Evolutionary conservation across 192 early-diverging fungal genomes (phyloP).

Genomic region (Linnemannia elongata): DNA sequence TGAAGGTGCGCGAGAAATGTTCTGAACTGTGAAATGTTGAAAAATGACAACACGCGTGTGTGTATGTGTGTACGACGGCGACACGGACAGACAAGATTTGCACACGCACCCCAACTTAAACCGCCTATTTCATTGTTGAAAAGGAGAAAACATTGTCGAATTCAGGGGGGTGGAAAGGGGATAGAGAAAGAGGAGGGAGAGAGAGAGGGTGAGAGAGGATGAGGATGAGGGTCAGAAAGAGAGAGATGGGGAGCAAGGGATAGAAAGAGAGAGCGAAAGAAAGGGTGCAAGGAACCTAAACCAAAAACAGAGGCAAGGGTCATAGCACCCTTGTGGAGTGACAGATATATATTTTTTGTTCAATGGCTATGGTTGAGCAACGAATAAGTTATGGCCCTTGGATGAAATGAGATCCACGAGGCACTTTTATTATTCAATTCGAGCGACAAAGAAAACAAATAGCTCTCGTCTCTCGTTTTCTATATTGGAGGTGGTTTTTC

Average conservation of each 20-base stretch:
- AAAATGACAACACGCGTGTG: background rate
- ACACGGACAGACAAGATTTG: background rate
- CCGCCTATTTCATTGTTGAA: background rate
- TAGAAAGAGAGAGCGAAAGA: constrained; percentile 2
- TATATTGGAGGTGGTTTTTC: background rate
- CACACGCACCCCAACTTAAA: background rate
- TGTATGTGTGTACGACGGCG: background rate
- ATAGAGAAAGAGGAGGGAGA: background rate
- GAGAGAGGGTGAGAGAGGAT: background rate
- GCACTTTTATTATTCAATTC: background rate
- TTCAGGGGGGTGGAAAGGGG: background rate
- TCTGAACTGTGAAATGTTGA: background rate
- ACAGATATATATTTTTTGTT: background rate
- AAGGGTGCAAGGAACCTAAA: background rate
- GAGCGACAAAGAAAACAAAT: background rate
- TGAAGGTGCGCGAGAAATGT: background rate
- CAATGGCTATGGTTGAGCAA: background rate
- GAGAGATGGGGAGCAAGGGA: background rate
- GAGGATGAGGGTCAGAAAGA: background rate
- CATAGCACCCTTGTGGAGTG: background rate
- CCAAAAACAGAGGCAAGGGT: background rate
- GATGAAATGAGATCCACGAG: constrained; percentile 1
- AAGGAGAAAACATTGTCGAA: background rate
- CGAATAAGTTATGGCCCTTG: background rate
- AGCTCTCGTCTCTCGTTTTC: background rate